phyloP scores from a whole-genome alignment of 2,329 filamentous ascomycete species.

The Trichoderma asperellum region DNA sequence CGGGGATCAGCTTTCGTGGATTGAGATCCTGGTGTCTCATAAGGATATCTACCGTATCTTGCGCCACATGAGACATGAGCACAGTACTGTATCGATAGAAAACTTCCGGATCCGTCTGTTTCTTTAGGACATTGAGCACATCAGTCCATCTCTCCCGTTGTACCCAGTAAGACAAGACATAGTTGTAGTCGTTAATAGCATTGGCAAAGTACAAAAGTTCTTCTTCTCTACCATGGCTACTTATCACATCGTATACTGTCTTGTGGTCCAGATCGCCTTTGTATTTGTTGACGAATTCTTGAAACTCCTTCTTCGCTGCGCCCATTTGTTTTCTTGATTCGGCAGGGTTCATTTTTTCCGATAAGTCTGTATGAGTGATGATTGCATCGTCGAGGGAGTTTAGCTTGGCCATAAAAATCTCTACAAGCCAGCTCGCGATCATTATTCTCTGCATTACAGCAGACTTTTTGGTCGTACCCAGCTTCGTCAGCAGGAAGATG shows the following conservation, averaged over 20 bases:
- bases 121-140: slow-evolving; percentile 85
- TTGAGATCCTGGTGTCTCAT: slow-evolving; percentile 89
- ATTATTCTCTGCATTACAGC: slow-evolving; percentile 91
- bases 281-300: slow-evolving; percentile 84
- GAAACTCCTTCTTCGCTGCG: slow-evolving; percentile 75
- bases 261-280: slow-evolving; percentile 86
- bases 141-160: slow-evolving; percentile 92
- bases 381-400: slow-evolving; percentile 95
- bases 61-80: slow-evolving; percentile 86
- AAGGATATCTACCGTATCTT: slow-evolving; percentile 89
- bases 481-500: slow-evolving; percentile 85
- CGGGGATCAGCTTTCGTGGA: slow-evolving; percentile 86
- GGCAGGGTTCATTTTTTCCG: slow-evolving; percentile 70
- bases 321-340: slow-evolving; percentile 75
- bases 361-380: slow-evolving; percentile 81
- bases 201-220: slow-evolving; percentile 92
- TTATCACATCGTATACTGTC: slow-evolving; percentile 94
- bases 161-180: slow-evolving; percentile 95
- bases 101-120: slow-evolving; percentile 86
- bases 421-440: slow-evolving; percentile 92
- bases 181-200: slow-evolving; percentile 87
- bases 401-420: slow-evolving; percentile 96
- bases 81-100: slow-evolving; percentile 98
- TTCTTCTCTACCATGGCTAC: slow-evolving; percentile 90
- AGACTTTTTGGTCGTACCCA: slow-evolving; percentile 79